Evolutionary conservation across 352 stramenopile genomes (phyloP).

Genomic region (Phytophthora ohioensis): DNA sequence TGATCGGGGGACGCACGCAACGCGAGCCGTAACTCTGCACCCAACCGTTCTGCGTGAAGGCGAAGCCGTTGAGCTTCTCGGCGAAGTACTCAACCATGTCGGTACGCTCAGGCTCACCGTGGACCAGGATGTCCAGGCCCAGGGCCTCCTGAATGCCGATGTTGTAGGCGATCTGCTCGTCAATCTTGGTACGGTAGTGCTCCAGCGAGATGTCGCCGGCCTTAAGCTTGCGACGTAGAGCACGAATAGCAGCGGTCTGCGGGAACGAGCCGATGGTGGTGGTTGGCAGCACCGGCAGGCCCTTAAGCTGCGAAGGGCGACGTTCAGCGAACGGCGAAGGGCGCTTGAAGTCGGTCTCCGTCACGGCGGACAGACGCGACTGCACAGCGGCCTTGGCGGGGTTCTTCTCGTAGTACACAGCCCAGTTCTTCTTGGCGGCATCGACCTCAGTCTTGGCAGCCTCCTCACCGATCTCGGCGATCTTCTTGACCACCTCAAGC

Average conservation of each 20-base stretch:
- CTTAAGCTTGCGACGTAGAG: slow-evolving; percentile 84
- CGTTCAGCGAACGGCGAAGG: slow-evolving; percentile 83
- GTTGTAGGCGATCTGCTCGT: slow-evolving; percentile 93
- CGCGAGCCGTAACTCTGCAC: slow-evolving; percentile 94
- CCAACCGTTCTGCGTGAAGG: slow-evolving; percentile 94
- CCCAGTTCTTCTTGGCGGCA: slow-evolving; percentile 70
- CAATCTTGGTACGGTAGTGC: slow-evolving; percentile 88
- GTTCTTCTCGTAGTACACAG: slow-evolving; percentile 88
- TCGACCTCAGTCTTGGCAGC: slow-evolving; percentile 59
- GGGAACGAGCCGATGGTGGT: slow-evolving; percentile 96
- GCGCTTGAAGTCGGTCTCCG: slow-evolving; percentile 83
- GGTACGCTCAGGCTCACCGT: slow-evolving; percentile 93
- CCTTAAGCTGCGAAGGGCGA: slow-evolving; percentile 72
- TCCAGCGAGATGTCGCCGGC: slow-evolving; percentile 75
- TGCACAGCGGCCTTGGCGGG: slow-evolving; percentile 73
- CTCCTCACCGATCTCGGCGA: slow-evolving; percentile 67
- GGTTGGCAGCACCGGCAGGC: slow-evolving; percentile 86
- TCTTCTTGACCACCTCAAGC: slow-evolving; percentile 84
- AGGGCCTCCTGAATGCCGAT: slow-evolving; percentile 93
- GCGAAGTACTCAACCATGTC: slow-evolving; percentile 97
- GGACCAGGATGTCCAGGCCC: slow-evolving; percentile 94
- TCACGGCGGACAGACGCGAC: slow-evolving; percentile 66
- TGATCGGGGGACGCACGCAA: slow-evolving; percentile 93
- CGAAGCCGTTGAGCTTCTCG: slow-evolving; percentile 93
- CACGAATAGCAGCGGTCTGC: slow-evolving; percentile 92